Base-by-base conservation (phyloP, 2,329 filamentous ascomycete species). In the Colletotrichum cordylinicola region DNA sequence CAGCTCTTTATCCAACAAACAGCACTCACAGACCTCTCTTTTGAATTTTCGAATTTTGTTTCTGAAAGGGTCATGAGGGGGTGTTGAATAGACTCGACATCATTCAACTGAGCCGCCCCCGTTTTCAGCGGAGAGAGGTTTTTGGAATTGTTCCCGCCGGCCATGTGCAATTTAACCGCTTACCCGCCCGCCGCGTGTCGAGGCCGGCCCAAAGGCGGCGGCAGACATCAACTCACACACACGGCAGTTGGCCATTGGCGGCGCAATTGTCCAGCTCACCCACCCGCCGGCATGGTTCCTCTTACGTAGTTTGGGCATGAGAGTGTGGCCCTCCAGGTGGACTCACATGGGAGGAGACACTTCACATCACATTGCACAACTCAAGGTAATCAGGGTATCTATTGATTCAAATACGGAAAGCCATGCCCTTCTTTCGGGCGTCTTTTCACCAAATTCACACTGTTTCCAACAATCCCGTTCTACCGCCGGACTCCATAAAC, bases 141-240 rank as follows among this genome's bases (percentile, higher is more conserved):
- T 58, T 29, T 61, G 56, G 27, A 18, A 21, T 18, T 33, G 29
- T 13, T 31, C 16, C 18, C 18, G 18, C 37, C 27, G 27, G 21
- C 55, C 55, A n/a, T 31, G 39, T 27, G 31, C 12, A 3, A 73
- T 73, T 75, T 37, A 75, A 16, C 73, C 67, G 73, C 73, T 75
- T 31, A 75, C 21, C 70, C 73, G 73, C 70, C 33, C 4, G n/a
- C 67, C 67, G 67, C 39, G 67, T 43, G 66, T 60, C 33, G 48
- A 60, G 35, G 21, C 66, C 67, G 56, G 56, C 21, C 43, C 31
- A 16, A 21, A 4, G 56, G 62, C 62, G 55, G 67, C 67, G 52
- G 52, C 66, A 43, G 16, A 68, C 16, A 52, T n/a, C 39, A 29
- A 27, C 35, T 39, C 8, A 1, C 35, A 21, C 43, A 4, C 58